Percentiles rank a stretch among this genome's conserved stretches.
phyloP scores from a whole-genome alignment of 345 rosid species.

The Excoecaria agallocha region DNA sequence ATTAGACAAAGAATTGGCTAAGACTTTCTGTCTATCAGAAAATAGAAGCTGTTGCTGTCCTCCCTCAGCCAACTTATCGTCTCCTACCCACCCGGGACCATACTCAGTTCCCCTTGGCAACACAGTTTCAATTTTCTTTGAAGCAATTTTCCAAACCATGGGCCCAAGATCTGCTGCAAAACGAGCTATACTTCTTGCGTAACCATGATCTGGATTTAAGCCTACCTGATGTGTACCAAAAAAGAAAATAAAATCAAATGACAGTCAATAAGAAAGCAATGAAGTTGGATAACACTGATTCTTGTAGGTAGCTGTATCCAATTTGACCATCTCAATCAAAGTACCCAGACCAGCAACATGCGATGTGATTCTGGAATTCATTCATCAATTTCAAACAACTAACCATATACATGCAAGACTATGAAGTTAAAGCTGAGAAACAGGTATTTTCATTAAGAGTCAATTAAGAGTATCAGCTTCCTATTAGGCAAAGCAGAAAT shows the following conservation, averaged over 20 bases:
- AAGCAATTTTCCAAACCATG: slow-evolving; percentile 66
- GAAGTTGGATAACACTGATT: not conserved
- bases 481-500: not conserved
- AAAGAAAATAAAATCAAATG: slow-evolving; percentile 2
- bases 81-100: slow-evolving; percentile 89
- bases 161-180: slow-evolving; percentile 89
- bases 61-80: slow-evolving; percentile 41
- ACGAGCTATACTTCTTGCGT: slow-evolving; percentile 84
- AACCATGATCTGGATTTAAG: slow-evolving; percentile 63
- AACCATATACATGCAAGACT: not conserved
- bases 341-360: not conserved
- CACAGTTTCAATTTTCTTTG: slow-evolving; percentile 56
- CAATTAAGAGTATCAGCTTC: not conserved
- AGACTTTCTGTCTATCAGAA: slow-evolving; percentile 32
- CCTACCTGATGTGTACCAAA: slow-evolving; percentile 61
- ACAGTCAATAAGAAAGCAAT: not conserved
- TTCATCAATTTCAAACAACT: not conserved
- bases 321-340: not conserved
- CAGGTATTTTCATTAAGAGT: not conserved
- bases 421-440: not conserved
- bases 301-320: not conserved
- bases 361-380: not conserved
- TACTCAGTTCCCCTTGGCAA: slow-evolving; percentile 59
- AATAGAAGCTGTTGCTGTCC: slow-evolving; percentile 26
- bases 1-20: slow-evolving; percentile 28